Evolutionary conservation across 352 stramenopile species (phyloP).

Genomic region (Aphanomyces stellatus): DNA sequence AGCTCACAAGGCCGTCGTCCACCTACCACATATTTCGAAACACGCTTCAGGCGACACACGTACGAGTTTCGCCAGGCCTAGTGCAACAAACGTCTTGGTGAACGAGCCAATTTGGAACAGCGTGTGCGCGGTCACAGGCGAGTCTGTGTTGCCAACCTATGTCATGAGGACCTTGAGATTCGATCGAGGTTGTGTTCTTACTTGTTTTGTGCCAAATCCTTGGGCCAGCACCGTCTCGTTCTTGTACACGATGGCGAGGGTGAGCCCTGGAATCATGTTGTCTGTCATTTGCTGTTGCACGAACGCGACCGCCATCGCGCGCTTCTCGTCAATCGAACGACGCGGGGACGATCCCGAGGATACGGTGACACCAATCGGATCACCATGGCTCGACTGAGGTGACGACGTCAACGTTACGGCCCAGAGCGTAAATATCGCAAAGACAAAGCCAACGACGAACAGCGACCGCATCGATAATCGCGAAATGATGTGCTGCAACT

Average conservation of each 20-base stretch:
- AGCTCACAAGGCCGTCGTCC: conserved; percentile 42
- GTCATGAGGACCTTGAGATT: neutral
- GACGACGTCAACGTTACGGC: neutral
- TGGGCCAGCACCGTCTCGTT: neutral
- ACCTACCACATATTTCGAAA: conserved; percentile 18
- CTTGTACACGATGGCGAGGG: conserved; percentile 7
- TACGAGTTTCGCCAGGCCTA: conserved; percentile 26
- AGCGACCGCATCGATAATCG: neutral
- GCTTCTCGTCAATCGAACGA: neutral
- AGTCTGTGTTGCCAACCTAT: conserved; percentile 6
- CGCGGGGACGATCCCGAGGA: neutral
- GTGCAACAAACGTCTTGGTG: conserved; percentile 49
- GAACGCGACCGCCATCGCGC: neutral
- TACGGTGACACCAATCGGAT: neutral
- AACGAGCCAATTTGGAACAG: conserved; percentile 62
- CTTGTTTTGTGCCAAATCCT: conserved; percentile 4
- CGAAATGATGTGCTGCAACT: no score
- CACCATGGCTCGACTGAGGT: no score
- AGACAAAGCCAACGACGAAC: neutral
- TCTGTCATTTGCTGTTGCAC: neutral
- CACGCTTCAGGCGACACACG: no score
- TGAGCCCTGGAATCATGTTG: neutral
- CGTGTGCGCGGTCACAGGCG: conserved; percentile 28
- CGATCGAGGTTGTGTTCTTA: neutral
- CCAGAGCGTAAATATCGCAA: neutral